Conservation (phyloP, 2,329 filamentous ascomycete species). For the Penicillium nordicum region DNA sequence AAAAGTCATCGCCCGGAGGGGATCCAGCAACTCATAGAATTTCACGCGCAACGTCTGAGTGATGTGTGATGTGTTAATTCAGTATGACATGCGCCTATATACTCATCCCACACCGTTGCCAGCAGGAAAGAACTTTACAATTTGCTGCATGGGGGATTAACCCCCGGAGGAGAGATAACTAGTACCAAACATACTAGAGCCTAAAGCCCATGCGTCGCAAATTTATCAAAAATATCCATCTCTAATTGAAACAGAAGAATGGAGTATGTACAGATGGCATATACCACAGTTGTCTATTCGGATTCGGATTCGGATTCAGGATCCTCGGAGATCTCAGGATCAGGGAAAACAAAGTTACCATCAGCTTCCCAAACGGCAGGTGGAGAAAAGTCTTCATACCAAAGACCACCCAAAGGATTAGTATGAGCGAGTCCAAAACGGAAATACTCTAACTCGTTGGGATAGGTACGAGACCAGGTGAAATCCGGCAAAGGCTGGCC, state of each 20-base stretch:
- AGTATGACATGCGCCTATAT: constrained; percentile 2
- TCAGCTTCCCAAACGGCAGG: constrained; percentile 4
- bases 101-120: no score
- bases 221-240: not conserved
- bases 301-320: not conserved
- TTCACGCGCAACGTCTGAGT: constrained; percentile 37
- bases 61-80: constrained; percentile 41
- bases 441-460: constrained; percentile 39
- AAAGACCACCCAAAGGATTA: constrained; percentile 35
- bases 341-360: constrained; percentile 16
- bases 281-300: not conserved
- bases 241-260: not conserved
- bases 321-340: constrained; percentile 1
- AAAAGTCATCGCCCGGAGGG: not conserved
- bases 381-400: constrained; percentile 42
- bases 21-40: not conserved
- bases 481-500: constrained; percentile 23
- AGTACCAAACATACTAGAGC: not conserved
- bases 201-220: not conserved
- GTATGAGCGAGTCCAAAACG: constrained; percentile 43
- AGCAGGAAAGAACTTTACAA: constrained; percentile 17
- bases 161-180: not conserved
- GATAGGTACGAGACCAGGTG: constrained; percentile 34
- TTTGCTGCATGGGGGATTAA: not conserved
- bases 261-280: not conserved